Evolutionary conservation across 2,329 filamentous ascomycete species (phyloP).

Genomic region (Colletotrichum limetticola): DNA sequence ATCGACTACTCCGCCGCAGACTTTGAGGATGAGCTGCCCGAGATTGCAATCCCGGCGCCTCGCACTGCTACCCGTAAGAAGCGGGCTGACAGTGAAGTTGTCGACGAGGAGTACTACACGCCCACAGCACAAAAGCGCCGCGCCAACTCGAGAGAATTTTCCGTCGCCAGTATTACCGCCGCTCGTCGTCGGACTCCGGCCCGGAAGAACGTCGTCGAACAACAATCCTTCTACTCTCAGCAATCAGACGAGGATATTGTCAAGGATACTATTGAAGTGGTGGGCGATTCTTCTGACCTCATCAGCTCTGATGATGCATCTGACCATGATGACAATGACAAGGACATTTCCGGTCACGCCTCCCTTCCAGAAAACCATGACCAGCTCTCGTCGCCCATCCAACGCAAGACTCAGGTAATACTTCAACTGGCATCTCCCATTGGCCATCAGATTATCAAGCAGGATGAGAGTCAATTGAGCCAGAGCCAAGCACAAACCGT

Average conservation of each 20-base stretch:
- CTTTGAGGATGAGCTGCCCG: constrained; percentile 57
- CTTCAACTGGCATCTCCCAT: background rate
- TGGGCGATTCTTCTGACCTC: constrained; percentile 48
- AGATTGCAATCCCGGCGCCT: constrained; percentile 37
- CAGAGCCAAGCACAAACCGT: background rate
- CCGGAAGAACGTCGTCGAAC: constrained; percentile 48
- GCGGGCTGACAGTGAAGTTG: constrained; percentile 41
- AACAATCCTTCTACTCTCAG: constrained; percentile 22
- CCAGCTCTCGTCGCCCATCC: constrained; percentile 22
- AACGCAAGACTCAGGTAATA: constrained; percentile 10
- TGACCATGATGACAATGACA: constrained; percentile 28
- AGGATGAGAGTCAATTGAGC: background rate
- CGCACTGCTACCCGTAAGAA: constrained; percentile 42
- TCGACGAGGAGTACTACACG: constrained; percentile 30
- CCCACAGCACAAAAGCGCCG: constrained; percentile 27
- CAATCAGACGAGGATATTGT: constrained; percentile 56
- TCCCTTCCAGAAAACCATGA: constrained; percentile 12
- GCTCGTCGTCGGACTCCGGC: constrained; percentile 52
- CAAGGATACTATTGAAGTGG: constrained; percentile 68
- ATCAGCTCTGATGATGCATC: constrained; percentile 45
- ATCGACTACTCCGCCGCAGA: constrained; percentile 68
- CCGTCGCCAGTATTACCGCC: constrained; percentile 14
- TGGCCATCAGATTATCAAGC: constrained; percentile 9
- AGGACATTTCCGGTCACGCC: constrained; percentile 6
- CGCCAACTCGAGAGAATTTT: constrained; percentile 35